Base-by-base conservation (phyloP, 345 rosid genomes). In the Linum usitatissimum region DNA sequence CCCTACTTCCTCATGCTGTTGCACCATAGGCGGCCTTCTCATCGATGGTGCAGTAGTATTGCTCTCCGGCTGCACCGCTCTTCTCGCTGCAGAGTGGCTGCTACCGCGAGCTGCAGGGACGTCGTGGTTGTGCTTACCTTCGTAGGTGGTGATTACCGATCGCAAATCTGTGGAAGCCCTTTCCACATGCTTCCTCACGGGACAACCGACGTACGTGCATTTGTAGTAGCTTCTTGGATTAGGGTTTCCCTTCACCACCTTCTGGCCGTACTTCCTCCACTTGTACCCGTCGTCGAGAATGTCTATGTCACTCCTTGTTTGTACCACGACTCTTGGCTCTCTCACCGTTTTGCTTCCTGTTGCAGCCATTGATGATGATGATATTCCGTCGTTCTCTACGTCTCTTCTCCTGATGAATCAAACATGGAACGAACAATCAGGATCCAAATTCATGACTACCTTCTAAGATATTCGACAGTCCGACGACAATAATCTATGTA, bases 211-310 rank as follows among this genome's bases (percentile, higher is more conserved):
- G 65, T 71, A 65, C 9, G 96, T 91, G 68, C 96, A 86, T 74
- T 86, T 86, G 83, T 91, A 89, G 71, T 91, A 91, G 73, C 96
- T 89, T 95, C 98, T 82, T 31, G 96, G 96, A 79, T 91, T 91
- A 5, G 96, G 98, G 67, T 91, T 91, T 9, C 98, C 98, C 57
- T 88, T 91, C 34, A 91, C 98, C 10, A 88, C 92, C 78, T 91
- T 91, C 80, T 91, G 98, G 64, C 98, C 98, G 69, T 91, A 91
- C 66, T 91, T 91, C 74, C 98, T 91, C 98, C 96, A 86, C 68
- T 91, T 84, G 23, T 86, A 91, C 0, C 98, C 98, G 83, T 91
- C 98, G 56, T 88, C 98, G 30, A 91, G 86, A 48, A 88, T 88
- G 80, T 91, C 98, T 39, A 85, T 88, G 64, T 86, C 92, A 76